Evolutionary conservation across 2,329 filamentous ascomycete species (phyloP), one percentile per base, ranked within the genome.

Genomic region (Curvularia eragrostidis): DNA sequence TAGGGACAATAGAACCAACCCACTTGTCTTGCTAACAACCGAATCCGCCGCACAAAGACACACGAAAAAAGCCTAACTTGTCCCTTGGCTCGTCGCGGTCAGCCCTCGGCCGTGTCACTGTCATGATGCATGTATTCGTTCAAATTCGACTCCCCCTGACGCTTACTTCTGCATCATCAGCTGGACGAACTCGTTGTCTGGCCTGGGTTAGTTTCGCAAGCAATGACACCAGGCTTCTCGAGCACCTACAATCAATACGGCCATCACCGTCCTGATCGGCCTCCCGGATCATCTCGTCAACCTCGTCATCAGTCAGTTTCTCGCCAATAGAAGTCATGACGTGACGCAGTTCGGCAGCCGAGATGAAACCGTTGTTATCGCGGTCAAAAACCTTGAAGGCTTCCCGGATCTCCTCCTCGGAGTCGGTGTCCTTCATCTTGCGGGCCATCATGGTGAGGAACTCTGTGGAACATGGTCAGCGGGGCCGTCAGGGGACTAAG

Each of bases 371-470:
- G 72, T 85, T 87, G 75, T 84, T 84, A 71, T 89, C 86, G 70
- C 84, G 83, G 75, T 89, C 86, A 74, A 89, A 88, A 70, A 88
- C 85, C 75, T 84, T 83, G 81, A 88, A 89, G 51, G 86, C 86
- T 72, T 85, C 84, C 67, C 84, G 81, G 72, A 88, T 87, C 76
- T 89, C 86, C 74, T 86, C 81, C 74, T 88, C 86, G 51, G 84
- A 83, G 75, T 88, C 84, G 56, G 83, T 83, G 68, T 85, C 83
- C 76, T 84, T 85, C 77, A 85, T 85, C 69, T 85, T 85, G 70
- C 82, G 82, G 52, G 85, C 84, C 86, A 88, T 88, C 83, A 88
- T 87, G 64, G 83, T 84, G 59, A 88, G 82, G 78, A 89, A 89
- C 72, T 88, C 86, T 86, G 67, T 8, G 2, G 2, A 1, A 18